These are phyloP conservation scores for Amylostereum areolatum DNA, from an alignment of 1,284 basidiomycete species.

Conservation along the genomic window DNA sequence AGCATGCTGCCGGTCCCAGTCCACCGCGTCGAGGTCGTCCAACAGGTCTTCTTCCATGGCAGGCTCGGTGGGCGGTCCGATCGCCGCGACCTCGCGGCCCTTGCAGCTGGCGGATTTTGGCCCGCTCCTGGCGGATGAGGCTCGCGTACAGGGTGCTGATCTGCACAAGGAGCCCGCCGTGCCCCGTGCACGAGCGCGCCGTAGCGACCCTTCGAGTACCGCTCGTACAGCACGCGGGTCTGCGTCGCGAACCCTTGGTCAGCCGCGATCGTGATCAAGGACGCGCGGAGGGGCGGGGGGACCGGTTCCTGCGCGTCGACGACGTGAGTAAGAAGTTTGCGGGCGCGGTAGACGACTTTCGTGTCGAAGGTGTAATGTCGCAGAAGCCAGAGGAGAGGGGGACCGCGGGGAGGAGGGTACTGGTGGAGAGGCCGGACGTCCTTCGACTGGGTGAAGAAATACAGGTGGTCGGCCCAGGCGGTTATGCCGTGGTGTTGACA, in stretches of 20 bases:
- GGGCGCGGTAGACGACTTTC: constrained; percentile 33
- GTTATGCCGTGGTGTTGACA: constrained; percentile 10
- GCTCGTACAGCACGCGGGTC: constrained; percentile 51
- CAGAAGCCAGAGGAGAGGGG: constrained; percentile 45
- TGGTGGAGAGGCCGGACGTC: constrained; percentile 22
- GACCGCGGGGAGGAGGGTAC: constrained; percentile 45
- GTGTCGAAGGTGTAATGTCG: constrained; percentile 30
- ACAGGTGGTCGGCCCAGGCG: constrained; percentile 17
- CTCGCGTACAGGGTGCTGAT: constrained; percentile 48
- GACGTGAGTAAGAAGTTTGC: constrained; percentile 42
- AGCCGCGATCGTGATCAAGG: constrained; percentile 42
- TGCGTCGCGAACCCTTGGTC: constrained; percentile 37
- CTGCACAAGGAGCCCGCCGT: constrained; percentile 43
- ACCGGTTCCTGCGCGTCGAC: constrained; percentile 34
- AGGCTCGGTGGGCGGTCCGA: too few species aligned
- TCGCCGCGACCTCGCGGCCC: background rate
- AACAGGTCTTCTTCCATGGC: background rate
- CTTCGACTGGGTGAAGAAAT: constrained; percentile 29
- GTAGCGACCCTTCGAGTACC: constrained; percentile 39
- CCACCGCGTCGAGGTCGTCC: background rate
- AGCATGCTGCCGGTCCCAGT: background rate
- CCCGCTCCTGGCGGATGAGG: constrained; percentile 22
- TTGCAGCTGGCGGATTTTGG: constrained; percentile 3
- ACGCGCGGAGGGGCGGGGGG: constrained; percentile 35
- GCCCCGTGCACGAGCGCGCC: constrained; percentile 36